Evolutionary conservation across 192 early-diverging fungal genomes (phyloP).

Genomic region (Entomortierella chlamydospora): DNA sequence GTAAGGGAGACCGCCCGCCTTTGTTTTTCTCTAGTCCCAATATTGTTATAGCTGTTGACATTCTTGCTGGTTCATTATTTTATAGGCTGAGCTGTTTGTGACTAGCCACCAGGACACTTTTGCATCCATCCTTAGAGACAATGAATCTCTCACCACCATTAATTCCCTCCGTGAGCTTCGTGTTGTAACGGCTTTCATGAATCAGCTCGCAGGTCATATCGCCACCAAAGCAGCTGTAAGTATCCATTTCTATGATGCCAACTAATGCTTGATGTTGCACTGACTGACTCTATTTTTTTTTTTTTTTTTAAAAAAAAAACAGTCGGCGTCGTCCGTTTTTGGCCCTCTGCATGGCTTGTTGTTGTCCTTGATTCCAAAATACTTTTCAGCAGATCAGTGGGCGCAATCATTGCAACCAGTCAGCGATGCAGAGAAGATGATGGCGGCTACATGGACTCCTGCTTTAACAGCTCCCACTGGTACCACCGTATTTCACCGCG

Average conservation of each 20-base stretch:
- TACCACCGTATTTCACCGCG: slow-evolving; percentile 43
- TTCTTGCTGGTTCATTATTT: background rate
- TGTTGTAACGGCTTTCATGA: slow-evolving; percentile 59
- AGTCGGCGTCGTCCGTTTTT: slow-evolving; percentile 58
- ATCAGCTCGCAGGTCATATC: slow-evolving; percentile 56
- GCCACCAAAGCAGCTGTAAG: slow-evolving; percentile 26
- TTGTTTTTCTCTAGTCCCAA: background rate
- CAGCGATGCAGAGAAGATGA: slow-evolving; percentile 39
- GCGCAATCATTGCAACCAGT: slow-evolving; percentile 48
- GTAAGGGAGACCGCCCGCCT: slow-evolving; percentile 5
- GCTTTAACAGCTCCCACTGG: slow-evolving; percentile 26
- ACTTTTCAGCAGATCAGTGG: slow-evolving; percentile 55
- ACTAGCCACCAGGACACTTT: slow-evolving; percentile 63
- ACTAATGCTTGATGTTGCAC: background rate
- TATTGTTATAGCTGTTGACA: too few species aligned
- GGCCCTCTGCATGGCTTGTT: slow-evolving; percentile 58
- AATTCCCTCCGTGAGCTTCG: slow-evolving; percentile 62
- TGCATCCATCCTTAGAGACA: slow-evolving; percentile 66
- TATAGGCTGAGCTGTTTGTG: slow-evolving; percentile 48
- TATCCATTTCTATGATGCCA: background rate
- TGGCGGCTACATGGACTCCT: slow-evolving; percentile 21
- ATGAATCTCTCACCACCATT: slow-evolving; percentile 47
- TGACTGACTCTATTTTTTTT: background rate
- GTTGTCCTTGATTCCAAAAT: slow-evolving; percentile 57
- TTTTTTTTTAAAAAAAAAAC: background rate